These are phyloP conservation scores for Syzygium malaccense DNA, from an alignment of 441 rosid genomes.

Conservation along the genomic window DNA sequence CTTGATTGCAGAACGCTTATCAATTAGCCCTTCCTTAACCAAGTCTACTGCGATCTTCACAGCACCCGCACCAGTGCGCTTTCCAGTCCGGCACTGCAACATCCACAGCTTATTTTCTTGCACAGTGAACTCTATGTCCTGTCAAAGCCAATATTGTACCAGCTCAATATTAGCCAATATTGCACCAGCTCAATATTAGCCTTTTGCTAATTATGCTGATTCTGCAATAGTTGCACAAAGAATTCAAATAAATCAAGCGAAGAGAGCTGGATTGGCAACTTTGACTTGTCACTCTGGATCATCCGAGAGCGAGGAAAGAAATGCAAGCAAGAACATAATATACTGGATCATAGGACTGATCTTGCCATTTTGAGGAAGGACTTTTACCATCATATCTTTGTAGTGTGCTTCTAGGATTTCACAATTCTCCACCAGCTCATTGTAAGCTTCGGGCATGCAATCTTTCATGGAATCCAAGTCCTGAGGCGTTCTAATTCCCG, in stretches of 20 bases:
- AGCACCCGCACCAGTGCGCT: conserved; percentile 85
- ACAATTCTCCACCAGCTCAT: conserved; percentile 81
- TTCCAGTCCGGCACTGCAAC: conserved; percentile 90
- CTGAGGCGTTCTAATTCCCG: conserved; percentile 91
- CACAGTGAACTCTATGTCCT: conserved; percentile 97
- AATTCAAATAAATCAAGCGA: neutral
- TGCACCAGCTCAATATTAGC: neutral
- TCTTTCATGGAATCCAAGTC: conserved; percentile 70
- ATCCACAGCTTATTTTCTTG: conserved; percentile 94
- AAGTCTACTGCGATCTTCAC: conserved; percentile 91
- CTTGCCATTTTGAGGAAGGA: neutral
- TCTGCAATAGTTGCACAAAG: neutral
- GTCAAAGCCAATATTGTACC: neutral
- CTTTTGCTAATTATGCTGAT: neutral
- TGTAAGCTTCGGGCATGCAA: conserved; percentile 72
- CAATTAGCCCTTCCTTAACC: conserved; percentile 78
- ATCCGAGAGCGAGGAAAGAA: neutral
- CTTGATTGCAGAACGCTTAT: conserved; percentile 47
- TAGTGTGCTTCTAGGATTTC: conserved; percentile 77
- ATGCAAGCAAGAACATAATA: neutral
- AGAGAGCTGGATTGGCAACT: neutral
- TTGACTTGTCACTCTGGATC: neutral
- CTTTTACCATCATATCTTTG: conserved; percentile 86
- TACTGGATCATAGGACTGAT: neutral
- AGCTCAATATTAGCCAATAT: neutral